Base-by-base conservation (phyloP, 805 yeast species). In the Yarrowia keelungensis region DNA sequence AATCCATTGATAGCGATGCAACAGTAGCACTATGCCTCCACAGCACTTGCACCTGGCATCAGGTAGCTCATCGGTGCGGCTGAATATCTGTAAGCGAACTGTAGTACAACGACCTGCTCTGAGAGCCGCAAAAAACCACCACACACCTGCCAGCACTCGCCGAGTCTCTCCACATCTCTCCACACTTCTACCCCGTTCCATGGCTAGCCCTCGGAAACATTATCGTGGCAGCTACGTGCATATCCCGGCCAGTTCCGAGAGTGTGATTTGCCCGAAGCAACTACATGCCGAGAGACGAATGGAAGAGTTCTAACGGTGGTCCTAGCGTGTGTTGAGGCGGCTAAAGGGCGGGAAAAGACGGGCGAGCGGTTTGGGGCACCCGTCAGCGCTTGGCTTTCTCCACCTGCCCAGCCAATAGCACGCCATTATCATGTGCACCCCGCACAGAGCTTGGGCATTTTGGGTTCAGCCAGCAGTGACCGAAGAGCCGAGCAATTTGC, bases 401-500 rank as follows among this genome's bases (percentile, higher is more conserved):
- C 41, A 16, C 50, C 36, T 35, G 16, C 19, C 41, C 51, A 59
- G 65, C 65, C 65, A 59, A 59, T 59, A 59, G 65, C 65, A 59
- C 65, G 65, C 65, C 42, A 59, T 43, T 45, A 35, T 59, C 65
- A 59, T 43, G 65, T 43, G 51, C 65, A 58, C 65, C 65, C 50
- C 51, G 65, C 62, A 59, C 65, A 59, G 65, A 42, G 51, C 38
- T 59, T 42, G 32, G 39, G 11, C 5, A 26, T 16, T 39, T 56
- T 56, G 62, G 49, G 50, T 59, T 59, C 35, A 19, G 51, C 51
- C 39, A 15, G 19, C 53, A 32, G 16, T 15, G 53, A 45, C 64
- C 64, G 64, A 59, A 43, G 51, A 59, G 65, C 65, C 65, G 65
- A 59, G 65, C 51, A 59, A 45, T 26, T 49, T 49, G 53, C 51